Evolutionary conservation across 768 basidiomycete genomes (phyloP), one percentile per base, ranked within the genome.

Genomic region (Phanerochaete sordida): DNA sequence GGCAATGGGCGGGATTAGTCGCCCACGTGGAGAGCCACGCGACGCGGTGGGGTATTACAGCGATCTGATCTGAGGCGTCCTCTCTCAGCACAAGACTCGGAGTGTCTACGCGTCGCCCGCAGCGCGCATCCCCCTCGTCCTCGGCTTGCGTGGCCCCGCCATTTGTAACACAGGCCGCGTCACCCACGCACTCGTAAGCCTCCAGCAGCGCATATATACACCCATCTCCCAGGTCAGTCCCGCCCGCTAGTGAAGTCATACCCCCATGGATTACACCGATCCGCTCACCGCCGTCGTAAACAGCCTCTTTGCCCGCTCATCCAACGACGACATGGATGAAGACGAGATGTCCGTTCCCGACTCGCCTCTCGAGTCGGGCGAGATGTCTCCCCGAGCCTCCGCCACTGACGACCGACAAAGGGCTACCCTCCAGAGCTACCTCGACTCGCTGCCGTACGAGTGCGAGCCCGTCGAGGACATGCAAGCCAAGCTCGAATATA

Each of bases 391-490:
- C 9, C 69, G 64, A 24, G 58, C 69, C 26, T 61, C 59, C 0
- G 75, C 77, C 53, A 39, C 39, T 23, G 73, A 78, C 58, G 87
- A 87, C 61, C 83, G 80, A 66, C 84, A 90, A 69, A 78, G 74
- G 54, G 79, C 79, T 23, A 76, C 85, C 45, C 80, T 92, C 46
- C 81, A 86, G 62, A 79, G 81, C 24, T 90, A 91, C 73, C 76
- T 89, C 61, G 77, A 82, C 67, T 79, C 86, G 16, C 68, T 91
- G 37, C 91, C 91, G 2, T 93, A 92, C 69, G 72, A 84, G 66
- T 85, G 85, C 72, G 91, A 93, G 70, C 76, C 87, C 24, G 70
- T 81, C 49, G 83, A 87, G 61, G 82, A 84, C 56, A 93, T 93
- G 90, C 83, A 87, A 56, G 69, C 73, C 28, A 82, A 83, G 64